These are phyloP conservation scores for Metschnikowia lochheadii DNA, from an alignment of 805 yeast species.

Conservation along the genomic window DNA sequence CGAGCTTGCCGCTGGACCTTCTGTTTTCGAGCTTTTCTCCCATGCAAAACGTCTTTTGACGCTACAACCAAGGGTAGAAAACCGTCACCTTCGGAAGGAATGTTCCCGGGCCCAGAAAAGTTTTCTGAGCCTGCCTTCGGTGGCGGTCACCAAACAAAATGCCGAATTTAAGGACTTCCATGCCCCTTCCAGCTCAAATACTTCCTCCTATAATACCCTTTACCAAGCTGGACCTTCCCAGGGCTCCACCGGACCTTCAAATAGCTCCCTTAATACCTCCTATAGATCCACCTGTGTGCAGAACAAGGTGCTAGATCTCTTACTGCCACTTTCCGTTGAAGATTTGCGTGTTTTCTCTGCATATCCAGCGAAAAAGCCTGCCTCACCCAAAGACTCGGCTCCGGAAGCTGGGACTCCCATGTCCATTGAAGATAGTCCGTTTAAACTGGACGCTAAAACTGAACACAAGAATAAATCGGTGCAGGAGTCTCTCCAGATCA, in stretches of 20 bases:
- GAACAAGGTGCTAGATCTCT: conserved; percentile 30
- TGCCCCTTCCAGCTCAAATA: not conserved
- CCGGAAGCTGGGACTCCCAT: conserved; percentile 23
- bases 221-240: too few species aligned
- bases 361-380: conserved; percentile 8
- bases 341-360: conserved; percentile 26
- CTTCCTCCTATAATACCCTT: not conserved
- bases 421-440: conserved; percentile 25
- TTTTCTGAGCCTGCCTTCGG: conserved; percentile 5
- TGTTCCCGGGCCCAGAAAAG: conserved; percentile 23
- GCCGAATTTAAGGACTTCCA: not conserved
- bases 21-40: conserved; percentile 38
- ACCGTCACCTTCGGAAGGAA: conserved; percentile 36
- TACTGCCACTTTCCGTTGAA: conserved; percentile 39
- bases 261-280: not conserved
- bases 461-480: not conserved
- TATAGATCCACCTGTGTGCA: not conserved
- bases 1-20: conserved; percentile 24
- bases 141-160: not conserved
- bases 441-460: not conserved
- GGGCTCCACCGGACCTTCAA: too few species aligned
- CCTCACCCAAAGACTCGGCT: not conserved
- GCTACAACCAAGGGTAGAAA: conserved; percentile 38
- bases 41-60: conserved; percentile 39
- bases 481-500: not conserved